These are phyloP conservation scores for Ceratobasidium sp. DNA, from an alignment of 1,284 basidiomycete species.

Conservation along the genomic window DNA sequence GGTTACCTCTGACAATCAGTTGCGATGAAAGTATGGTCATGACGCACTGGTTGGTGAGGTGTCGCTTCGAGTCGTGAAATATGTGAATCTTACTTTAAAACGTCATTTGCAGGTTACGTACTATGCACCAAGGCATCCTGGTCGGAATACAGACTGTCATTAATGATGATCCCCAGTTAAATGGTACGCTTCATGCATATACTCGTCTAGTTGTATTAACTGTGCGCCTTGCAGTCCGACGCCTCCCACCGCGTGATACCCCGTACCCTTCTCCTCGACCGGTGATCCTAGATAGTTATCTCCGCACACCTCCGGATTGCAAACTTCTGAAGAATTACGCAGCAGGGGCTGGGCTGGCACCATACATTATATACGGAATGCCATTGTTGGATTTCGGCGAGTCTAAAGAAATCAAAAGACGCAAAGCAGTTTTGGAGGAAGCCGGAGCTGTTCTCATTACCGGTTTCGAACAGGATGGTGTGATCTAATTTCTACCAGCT, in stretches of 20 bases:
- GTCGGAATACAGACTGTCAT: conserved; percentile 89
- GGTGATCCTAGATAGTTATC: conserved; percentile 79
- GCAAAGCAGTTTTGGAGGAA: conserved; percentile 55
- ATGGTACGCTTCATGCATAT: conserved; percentile 62
- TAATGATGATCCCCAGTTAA: conserved; percentile 93
- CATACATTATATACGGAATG: conserved; percentile 72
- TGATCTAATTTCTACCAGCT: conserved; percentile 37
- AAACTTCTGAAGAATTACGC: conserved; percentile 77
- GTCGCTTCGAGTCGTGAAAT: not conserved
- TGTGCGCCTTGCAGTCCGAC: conserved; percentile 57
- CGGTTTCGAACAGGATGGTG: conserved; percentile 44
- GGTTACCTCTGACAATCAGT: conserved; percentile 81
- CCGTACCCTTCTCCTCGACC: conserved; percentile 71
- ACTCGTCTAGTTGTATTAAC: conserved; percentile 8
- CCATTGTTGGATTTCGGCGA: conserved; percentile 45
- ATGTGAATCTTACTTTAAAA: conserved; percentile 1
- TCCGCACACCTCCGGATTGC: conserved; percentile 71
- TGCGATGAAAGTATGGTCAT: conserved; percentile 89
- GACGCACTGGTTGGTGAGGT: conserved; percentile 79
- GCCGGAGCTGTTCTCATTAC: conserved; percentile 63
- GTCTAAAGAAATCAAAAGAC: conserved; percentile 49
- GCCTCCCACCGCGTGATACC: conserved; percentile 55
- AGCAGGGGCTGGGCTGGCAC: conserved; percentile 66
- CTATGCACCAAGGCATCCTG: conserved; percentile 91
- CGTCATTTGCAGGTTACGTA: conserved; percentile 67